A percentile compares a stretch with the other conserved stretches of the same genome.
Evolutionary conservation across 2,329 filamentous ascomycete species (phyloP).

Genomic region (Arthrobotrys conoides): DNA sequence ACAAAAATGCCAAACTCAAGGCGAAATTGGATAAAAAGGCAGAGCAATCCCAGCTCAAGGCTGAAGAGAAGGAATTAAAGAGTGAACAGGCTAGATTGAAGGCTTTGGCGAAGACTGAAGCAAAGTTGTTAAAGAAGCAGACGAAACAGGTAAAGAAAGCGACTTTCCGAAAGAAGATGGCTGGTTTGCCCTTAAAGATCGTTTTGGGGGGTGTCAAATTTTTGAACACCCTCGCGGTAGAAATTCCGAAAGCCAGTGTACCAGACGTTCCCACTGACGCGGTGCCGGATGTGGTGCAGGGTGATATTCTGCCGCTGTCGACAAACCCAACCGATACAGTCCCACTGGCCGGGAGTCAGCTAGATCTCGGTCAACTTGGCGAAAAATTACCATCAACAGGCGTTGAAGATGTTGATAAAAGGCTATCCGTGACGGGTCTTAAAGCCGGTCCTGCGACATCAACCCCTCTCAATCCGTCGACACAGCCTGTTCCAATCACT

Average conservation of each 20-base stretch:
- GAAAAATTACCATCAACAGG: not conserved
- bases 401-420: not conserved
- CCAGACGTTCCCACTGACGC: constrained; percentile 17
- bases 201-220: constrained; percentile 40
- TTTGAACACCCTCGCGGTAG: constrained; percentile 39
- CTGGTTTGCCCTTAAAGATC: constrained; percentile 26
- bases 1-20: constrained; percentile 40
- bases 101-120: not conserved
- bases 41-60: constrained; percentile 26
- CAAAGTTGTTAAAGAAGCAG: constrained; percentile 1
- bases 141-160: constrained; percentile 49
- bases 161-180: constrained; percentile 5
- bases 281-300: constrained; percentile 30
- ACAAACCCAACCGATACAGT: not conserved
- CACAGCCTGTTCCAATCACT: no score
- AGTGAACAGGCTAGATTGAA: constrained; percentile 12
- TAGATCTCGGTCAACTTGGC: not conserved
- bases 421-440: no score
- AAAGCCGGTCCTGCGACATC: no score
- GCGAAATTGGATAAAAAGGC: constrained; percentile 40
- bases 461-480: no score
- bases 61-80: constrained; percentile 37
- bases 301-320: constrained; percentile 33
- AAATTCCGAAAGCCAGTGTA: constrained; percentile 44
- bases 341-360: not conserved